These are phyloP conservation scores for Lodderomyces oxycetoniae DNA, from an alignment of 1,139 yeast genomes.

Conservation along the genomic window DNA sequence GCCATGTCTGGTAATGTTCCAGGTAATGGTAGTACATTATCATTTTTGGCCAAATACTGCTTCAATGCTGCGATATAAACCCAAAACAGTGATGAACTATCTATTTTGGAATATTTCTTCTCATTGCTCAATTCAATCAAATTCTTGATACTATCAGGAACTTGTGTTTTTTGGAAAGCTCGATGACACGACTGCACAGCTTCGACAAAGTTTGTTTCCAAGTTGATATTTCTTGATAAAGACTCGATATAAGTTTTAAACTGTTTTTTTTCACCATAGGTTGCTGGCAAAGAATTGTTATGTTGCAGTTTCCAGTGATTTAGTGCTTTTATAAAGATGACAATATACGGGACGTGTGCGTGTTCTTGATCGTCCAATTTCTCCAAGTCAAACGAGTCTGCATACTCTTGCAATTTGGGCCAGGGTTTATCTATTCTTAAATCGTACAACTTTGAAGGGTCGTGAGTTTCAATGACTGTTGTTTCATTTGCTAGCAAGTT, in stretches of 20 bases:
- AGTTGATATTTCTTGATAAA: conserved; percentile 32
- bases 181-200: conserved; percentile 57
- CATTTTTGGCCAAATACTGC: conserved; percentile 38
- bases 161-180: conserved; percentile 38
- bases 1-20: conserved; percentile 90
- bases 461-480: conserved; percentile 74
- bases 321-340: conserved; percentile 57
- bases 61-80: conserved; percentile 52
- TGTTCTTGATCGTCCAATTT: conserved; percentile 47
- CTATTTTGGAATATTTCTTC: conserved; percentile 10
- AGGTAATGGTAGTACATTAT: conserved; percentile 57
- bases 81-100: conserved; percentile 47
- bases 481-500: conserved; percentile 49
- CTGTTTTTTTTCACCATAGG: conserved; percentile 42
- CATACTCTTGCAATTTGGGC: conserved; percentile 57
- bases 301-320: conserved; percentile 39
- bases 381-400: conserved; percentile 48
- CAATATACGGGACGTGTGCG: conserved; percentile 71
- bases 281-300: conserved; percentile 46
- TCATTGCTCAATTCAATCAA: conserved; percentile 26
- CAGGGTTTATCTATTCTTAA: conserved; percentile 72
- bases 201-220: conserved; percentile 66
- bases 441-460: conserved; percentile 58
- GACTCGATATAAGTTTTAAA: conserved; percentile 34
- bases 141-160: conserved; percentile 34